Percentiles rank a stretch among this genome's conserved stretches.
phyloP scores from a whole-genome alignment of 192 early-diverging fungal species.

The Coemansia sp. region DNA sequence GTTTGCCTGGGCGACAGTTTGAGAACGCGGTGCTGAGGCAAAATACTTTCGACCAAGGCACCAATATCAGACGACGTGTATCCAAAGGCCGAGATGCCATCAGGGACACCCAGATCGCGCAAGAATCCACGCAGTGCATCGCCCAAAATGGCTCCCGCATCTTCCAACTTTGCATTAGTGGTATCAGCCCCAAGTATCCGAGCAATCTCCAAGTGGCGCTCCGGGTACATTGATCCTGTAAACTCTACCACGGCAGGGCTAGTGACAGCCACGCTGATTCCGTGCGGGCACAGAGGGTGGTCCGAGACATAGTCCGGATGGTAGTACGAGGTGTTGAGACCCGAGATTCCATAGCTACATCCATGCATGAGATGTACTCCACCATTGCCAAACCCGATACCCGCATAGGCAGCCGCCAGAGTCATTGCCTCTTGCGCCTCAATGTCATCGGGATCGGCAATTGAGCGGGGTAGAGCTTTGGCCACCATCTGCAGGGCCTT shows the following conservation, averaged over 20 bases:
- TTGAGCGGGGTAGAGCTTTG: conserved; percentile 75
- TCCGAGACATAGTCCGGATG: conserved; percentile 80
- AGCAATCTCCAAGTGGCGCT: conserved; percentile 85
- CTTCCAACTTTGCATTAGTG: conserved; percentile 63
- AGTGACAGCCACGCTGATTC: conserved; percentile 89
- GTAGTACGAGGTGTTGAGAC: conserved; percentile 79
- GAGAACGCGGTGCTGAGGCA: conserved; percentile 92
- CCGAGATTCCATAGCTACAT: conserved; percentile 86
- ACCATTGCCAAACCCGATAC: conserved; percentile 87
- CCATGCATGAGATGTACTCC: conserved; percentile 89
- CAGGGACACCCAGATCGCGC: conserved; percentile 75
- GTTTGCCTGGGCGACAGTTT: conserved; percentile 76
- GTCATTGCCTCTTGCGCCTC: conserved; percentile 83
- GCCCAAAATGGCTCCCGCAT: conserved; percentile 74
- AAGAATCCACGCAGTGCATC: conserved; percentile 82
- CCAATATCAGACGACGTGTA: conserved; percentile 70
- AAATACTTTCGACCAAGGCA: conserved; percentile 77
- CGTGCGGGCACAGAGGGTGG: conserved; percentile 74
- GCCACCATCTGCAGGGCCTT: conserved; percentile 80
- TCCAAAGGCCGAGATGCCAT: conserved; percentile 79
- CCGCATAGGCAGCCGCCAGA: conserved; percentile 87
- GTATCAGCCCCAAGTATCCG: conserved; percentile 72
- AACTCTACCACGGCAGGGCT: conserved; percentile 89
- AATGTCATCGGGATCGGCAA: conserved; percentile 67
- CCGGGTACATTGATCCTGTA: conserved; percentile 77